These are phyloP conservation scores for Leccinum subatratum DNA, from an alignment of 1,284 basidiomycete species.

Conservation along the genomic window DNA sequence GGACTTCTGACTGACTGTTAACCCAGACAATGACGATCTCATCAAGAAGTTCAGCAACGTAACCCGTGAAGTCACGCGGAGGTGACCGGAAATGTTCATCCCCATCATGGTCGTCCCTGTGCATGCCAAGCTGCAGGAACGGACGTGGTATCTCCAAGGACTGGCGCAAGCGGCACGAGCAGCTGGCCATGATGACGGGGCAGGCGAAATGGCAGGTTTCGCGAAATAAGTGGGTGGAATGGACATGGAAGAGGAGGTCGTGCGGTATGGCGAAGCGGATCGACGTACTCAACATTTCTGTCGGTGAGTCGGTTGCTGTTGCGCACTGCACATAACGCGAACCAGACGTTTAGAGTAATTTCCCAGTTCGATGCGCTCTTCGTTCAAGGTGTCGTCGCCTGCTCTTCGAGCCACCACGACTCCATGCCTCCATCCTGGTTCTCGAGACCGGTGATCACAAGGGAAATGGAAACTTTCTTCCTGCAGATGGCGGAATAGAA, in stretches of 20 bases:
- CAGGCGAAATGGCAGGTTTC: constrained; percentile 78
- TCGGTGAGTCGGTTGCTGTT: constrained; percentile 47
- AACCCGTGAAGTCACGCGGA: constrained; percentile 90
- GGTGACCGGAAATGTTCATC: constrained; percentile 90
- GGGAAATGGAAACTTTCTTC: constrained; percentile 29
- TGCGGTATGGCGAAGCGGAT: constrained; percentile 78
- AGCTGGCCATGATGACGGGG: constrained; percentile 94
- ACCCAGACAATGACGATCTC: constrained; percentile 76
- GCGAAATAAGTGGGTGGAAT: constrained; percentile 76
- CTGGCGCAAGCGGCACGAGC: constrained; percentile 97
- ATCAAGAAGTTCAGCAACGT: constrained; percentile 99
- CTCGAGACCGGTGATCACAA: constrained; percentile 30
- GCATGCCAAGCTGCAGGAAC: constrained; percentile 88
- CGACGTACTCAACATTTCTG: constrained; percentile 90
- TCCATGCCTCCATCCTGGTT: constrained; percentile 28
- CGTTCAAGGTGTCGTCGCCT: constrained; percentile 42
- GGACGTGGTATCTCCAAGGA: constrained; percentile 81
- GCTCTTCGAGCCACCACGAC: constrained; percentile 21
- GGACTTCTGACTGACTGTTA: constrained; percentile 86
- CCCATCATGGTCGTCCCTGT: constrained; percentile 94
- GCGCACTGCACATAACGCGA: constrained; percentile 90
- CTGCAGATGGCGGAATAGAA: constrained; percentile 33
- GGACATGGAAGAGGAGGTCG: constrained; percentile 96
- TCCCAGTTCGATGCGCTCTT: constrained; percentile 98
- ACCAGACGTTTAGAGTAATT: constrained; percentile 99